These are phyloP conservation scores for Rhizophagus clarus DNA, from an alignment of 192 early-diverging fungal genomes.

Conservation along the genomic window DNA sequence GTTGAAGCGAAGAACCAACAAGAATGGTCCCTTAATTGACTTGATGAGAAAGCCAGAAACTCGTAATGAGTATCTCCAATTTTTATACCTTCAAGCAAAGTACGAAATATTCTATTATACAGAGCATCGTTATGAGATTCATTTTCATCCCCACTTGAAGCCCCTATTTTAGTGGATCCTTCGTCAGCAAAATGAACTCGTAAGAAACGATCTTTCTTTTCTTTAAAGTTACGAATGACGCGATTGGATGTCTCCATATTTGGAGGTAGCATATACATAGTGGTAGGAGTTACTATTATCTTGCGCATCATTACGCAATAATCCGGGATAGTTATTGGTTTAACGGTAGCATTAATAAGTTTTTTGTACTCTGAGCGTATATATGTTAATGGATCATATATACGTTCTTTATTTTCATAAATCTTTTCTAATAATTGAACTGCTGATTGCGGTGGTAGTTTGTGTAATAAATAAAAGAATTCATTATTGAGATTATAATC, in stretches of 20 bases:
- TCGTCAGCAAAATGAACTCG: conserved; percentile 75
- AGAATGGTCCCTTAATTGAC: no score
- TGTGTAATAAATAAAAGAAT: conserved; percentile 38
- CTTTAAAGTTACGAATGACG: conserved; percentile 60
- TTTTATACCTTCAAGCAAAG: no score
- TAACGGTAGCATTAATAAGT: no score
- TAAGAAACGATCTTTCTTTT: conserved; percentile 58
- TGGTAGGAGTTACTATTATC: conserved; percentile 67
- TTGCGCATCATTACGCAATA: conserved; percentile 56
- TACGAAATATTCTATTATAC: conserved; percentile 54
- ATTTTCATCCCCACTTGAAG: conserved; percentile 23
- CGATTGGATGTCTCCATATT: conserved; percentile 73
- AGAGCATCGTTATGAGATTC: conserved; percentile 38
- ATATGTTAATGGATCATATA: conserved; percentile 42
- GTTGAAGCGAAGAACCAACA: no score
- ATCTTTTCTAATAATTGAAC: conserved; percentile 44
- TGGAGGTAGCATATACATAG: conserved; percentile 61
- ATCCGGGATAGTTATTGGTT: no score
- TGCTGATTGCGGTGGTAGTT: conserved; percentile 31
- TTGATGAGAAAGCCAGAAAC: no score
- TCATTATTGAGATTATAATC: conserved; percentile 46
- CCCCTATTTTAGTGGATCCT: conserved; percentile 41
- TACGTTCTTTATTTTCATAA: conserved; percentile 29
- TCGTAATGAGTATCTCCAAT: no score
- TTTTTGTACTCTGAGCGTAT: no score